Evolutionary conservation across 2,329 filamentous ascomycete species (phyloP).

Genomic region (Blastomyces emzantsi): DNA sequence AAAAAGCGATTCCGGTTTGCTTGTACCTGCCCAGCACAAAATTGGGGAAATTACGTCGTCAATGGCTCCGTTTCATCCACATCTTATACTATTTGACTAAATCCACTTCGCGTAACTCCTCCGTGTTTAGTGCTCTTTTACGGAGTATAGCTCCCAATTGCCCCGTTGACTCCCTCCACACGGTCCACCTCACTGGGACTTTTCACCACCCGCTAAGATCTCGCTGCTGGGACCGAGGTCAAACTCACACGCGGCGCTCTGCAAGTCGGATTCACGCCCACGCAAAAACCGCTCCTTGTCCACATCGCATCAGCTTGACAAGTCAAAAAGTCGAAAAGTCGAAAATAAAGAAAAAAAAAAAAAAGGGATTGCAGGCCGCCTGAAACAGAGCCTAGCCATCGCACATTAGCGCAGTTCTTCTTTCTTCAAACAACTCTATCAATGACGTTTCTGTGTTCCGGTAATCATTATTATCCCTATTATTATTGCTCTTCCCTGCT

Average conservation of each 20-base stretch:
- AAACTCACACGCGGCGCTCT: no score
- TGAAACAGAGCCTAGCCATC: neutral
- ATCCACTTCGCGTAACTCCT: conserved; percentile 2
- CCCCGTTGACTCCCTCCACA: neutral
- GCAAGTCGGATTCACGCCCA: no score
- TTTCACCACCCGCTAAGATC: no score
- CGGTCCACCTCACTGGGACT: no score
- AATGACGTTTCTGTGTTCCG: neutral
- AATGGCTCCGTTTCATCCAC: conserved; percentile 2
- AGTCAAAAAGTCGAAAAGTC: neutral
- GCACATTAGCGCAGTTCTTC: neutral
- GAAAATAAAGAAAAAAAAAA: no score
- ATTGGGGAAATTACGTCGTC: neutral
- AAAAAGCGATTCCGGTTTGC: neutral
- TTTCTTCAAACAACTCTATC: neutral
- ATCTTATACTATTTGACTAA: neutral
- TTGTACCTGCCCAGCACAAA: neutral
- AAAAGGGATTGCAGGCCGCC: neutral
- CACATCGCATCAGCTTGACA: neutral
- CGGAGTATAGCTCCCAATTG: neutral
- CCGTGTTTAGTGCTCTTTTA: conserved; percentile 1
- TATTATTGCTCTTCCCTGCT: neutral
- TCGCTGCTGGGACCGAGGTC: no score
- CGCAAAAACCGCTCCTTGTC: neutral
- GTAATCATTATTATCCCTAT: neutral